Percentiles rank a stretch among this genome's conserved stretches.
These are phyloP conservation scores for Crithidia fasciculata DNA, from an alignment of 208 protist species.

Conservation along the genomic window DNA sequence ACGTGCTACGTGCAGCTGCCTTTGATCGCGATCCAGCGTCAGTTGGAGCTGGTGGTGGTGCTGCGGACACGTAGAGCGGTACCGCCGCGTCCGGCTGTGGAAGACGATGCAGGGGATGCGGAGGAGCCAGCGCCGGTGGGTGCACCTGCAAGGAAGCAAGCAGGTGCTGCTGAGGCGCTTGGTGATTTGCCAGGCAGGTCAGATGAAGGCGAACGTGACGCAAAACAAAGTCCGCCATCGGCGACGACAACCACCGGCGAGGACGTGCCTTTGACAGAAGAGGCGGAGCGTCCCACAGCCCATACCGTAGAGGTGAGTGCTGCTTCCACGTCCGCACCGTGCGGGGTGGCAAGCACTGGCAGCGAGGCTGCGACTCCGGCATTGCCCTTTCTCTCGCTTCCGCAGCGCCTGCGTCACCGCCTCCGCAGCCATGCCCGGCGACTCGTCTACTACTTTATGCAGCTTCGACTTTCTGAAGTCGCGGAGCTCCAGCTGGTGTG, in stretches of 20 bases:
- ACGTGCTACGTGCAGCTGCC: slow-evolving; percentile 16
- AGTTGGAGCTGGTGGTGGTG: slow-evolving; percentile 26
- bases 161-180: too few species aligned
- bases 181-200: too few species aligned
- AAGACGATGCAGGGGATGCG: not conserved
- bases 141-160: too few species aligned
- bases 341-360: not conserved
- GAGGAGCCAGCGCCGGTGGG: too few species aligned
- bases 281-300: too few species aligned
- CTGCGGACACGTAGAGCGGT: not conserved
- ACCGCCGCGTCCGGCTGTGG: not conserved
- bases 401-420: slow-evolving; percentile 5
- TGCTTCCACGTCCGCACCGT: too few species aligned
- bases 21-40: slow-evolving; percentile 11
- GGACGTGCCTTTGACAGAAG: too few species aligned
- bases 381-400: not conserved
- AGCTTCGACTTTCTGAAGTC: slow-evolving; percentile 13
- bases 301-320: too few species aligned
- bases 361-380: not conserved
- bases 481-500: slow-evolving; percentile 25
- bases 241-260: too few species aligned
- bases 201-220: too few species aligned
- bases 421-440: not conserved
- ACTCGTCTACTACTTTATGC: not conserved
- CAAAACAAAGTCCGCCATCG: too few species aligned